Evolutionary conservation across 1,139 yeast species (phyloP), one percentile per base, ranked within the genome.

Genomic region (Blastobotrys petasosporus): DNA sequence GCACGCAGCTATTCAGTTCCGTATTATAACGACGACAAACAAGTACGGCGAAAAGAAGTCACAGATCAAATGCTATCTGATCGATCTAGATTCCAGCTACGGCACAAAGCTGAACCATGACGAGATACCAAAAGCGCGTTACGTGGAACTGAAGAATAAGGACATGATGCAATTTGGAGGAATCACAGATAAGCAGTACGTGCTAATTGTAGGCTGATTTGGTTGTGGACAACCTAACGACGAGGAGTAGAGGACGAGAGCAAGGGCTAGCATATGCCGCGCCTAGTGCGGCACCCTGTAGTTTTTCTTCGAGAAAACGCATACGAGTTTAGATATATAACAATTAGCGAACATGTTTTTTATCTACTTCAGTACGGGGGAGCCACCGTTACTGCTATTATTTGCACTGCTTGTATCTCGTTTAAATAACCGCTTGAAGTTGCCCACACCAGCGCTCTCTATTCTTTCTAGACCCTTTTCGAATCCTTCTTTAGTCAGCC

Each of bases 391-490:
- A 7, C 29, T 37, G 30, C 5, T 10, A 15, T 15, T 16, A 39
- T 41, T 7, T 34, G 30, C 34, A 15, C 28, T 20, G 25, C 25
- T 20, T 7, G 25, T 20, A 20, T 20, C 39, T 78, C 67, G 43
- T 35, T 34, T 39, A 62, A 80, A 80, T 44, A 80, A 70, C 55
- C 80, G 73, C 57, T 72, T 74, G 60, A 77, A 72, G 51, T 78
- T 79, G 7, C 25, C 25, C 25, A 20, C 25, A 7, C 25, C 25
- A 7, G 25, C 25, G 25, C 25, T 20, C 54, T 78, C 83, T 38
- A 79, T 68, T 47, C 79, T 81, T 55, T 79, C 70, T 46, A 80
- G 62, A 37, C 78, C 75, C 58, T 75, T 76, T 57, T 78, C 82
- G 47, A 79, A 56, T 46, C 75, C 74, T 54, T 76, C 78, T 47